Base-by-base conservation (phyloP, 2,329 filamentous ascomycete species). In the Sphaerulina vaccinii region DNA sequence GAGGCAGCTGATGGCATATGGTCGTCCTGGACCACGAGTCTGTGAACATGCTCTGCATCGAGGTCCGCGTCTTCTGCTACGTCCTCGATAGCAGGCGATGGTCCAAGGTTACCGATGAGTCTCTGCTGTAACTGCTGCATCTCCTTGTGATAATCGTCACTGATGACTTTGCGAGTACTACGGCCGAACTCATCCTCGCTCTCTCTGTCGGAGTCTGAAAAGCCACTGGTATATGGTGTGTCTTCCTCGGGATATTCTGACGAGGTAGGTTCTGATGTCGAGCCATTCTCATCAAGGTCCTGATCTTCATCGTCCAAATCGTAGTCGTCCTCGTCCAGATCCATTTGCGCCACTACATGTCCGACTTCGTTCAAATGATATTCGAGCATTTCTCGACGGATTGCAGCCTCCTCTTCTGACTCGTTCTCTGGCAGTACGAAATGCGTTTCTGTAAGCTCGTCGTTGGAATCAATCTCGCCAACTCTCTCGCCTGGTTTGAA, bases 301-400 rank as follows among this genome's bases (percentile, higher is more conserved):
- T 80, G 76, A n/a, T 83, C 78, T 15, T 77, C 75, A n/a, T 76
- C 76, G 56, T 95, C 89, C 1, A 97, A 71, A 52, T 95, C 75
- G 32, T 80, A 76, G n/a, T 83, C 78, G 15, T 77, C 75, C 15
- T 76, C 76, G 56, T 95, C 89, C 1, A 97, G 71, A 52, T 95
- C 83, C 39, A 99, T 80, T 71, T 97, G 90, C 13, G 93, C 93
- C 13, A 99, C 93, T 2, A 99, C 88, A 32, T 89, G 84, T 3
- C 90, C 90, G 51, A 99, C 85, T 69, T 97, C 92, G 38, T 86
- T 85, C 70, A 96, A 75, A 55, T 88, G 86, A 66, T 97, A 99
- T 57, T 88, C 80, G 6, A 97, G 78, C 91, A 99, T 97, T 65
- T 96, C 85, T 51, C 85, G 82, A 5, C 93, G 85, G 19, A 96